Evolutionary conservation across 352 stramenopile species (phyloP), one percentile per base, ranked within the genome.

Genomic region (Pythium brachiatum): DNA sequence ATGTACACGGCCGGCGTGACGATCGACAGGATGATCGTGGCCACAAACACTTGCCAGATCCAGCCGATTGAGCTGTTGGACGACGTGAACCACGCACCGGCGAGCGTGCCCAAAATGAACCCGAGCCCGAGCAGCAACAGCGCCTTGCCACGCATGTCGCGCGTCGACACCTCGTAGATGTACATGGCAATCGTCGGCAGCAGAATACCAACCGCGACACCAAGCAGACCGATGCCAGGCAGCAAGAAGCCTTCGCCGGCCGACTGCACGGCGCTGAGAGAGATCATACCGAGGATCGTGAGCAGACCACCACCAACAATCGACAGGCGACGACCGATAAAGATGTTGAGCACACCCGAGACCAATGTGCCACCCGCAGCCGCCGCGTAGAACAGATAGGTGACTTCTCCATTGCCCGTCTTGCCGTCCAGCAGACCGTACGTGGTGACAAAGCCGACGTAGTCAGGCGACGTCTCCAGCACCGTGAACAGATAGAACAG

Each of bases 141-240:
- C 41, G 82, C 81, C 69, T 93, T 93, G 57, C 82, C 78, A 43
- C 86, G 83, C 83, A 93, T 93, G 36, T 93, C 83, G 8, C 74
- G 79, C 39, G 86, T 92, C 13, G 86, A 90, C 47, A 95, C 89
- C 62, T 95, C 86, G 68, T 90, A 95, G 48, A 93, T 90, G 70
- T 95, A 95, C 47, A 90, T 82, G 23, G 82, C 73, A 25, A 95
- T 68, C 6, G 86, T 88, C 31, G 84, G 86, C 41, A 93, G 38
- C 21, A 95, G 57, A n/a, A 91, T 57, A 44, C 86, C 86, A 1
- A 90, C 69, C 0, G 80, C 72, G 16, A 60, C 64, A 21, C 80
- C 82, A 9, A 95, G 63, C 3, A 92, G 64, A 21, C 66, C 80
- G 47, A 95, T 74, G 15, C 83, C 86, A 48, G 82, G 81, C 41